Conservation (phyloP, 2,329 filamentous ascomycete species). For the Xylaria polymorpha region DNA sequence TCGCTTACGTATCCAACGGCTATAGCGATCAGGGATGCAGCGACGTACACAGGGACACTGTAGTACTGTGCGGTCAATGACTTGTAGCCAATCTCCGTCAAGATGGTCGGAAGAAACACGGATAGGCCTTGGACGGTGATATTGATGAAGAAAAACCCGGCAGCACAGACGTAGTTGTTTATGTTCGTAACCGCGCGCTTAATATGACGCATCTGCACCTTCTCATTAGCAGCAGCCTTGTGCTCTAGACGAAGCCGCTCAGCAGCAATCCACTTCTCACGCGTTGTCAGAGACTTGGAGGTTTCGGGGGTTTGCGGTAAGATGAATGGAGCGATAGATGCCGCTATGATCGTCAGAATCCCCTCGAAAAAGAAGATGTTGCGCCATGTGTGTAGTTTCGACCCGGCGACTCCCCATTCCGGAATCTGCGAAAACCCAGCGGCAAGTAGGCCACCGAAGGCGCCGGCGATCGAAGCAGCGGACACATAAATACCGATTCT, state of each 20-base stretch:
- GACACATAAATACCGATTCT: conserved; percentile 68
- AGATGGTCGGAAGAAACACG: conserved; percentile 62
- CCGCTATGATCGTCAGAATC: conserved; percentile 62
- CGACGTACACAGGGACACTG: conserved; percentile 59
- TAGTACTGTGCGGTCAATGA: conserved; percentile 56
- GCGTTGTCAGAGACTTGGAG: conserved; percentile 62
- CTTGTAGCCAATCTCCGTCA: conserved; percentile 57
- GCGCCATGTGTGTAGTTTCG: conserved; percentile 62
- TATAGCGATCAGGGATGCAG: conserved; percentile 55
- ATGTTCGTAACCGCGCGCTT: conserved; percentile 65
- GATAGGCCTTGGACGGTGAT: conserved; percentile 67
- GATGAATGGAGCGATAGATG: conserved; percentile 60
- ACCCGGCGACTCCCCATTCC: conserved; percentile 59
- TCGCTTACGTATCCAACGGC: conserved; percentile 55
- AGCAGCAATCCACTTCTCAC: conserved; percentile 65
- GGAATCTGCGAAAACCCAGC: conserved; percentile 64
- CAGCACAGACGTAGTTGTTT: conserved; percentile 68
- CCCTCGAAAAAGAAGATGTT: conserved; percentile 75
- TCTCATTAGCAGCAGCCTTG: conserved; percentile 58
- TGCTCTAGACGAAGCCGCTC: conserved; percentile 64
- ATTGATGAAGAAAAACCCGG: conserved; percentile 70
- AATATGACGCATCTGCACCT: conserved; percentile 61
- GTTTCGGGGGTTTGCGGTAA: conserved; percentile 63
- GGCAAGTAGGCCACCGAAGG: conserved; percentile 68
- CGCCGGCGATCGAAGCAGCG: conserved; percentile 65